These are phyloP conservation scores for Spinellus fusiger DNA, from an alignment of 192 early-diverging fungal genomes.

Conservation along the genomic window DNA sequence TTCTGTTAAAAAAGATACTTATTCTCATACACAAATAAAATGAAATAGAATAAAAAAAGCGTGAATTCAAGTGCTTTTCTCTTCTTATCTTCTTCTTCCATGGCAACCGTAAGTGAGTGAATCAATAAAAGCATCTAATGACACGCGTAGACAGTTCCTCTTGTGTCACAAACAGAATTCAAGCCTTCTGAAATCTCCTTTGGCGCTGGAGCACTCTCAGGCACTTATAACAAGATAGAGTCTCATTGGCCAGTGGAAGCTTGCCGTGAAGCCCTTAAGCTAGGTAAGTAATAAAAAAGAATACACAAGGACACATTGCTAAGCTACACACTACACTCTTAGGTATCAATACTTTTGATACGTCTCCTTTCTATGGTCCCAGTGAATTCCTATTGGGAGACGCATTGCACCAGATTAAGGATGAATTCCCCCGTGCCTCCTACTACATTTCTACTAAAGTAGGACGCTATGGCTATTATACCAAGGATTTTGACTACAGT, in stretches of 20 bases:
- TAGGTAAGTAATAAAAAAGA: slow-evolving; percentile 22
- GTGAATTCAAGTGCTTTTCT: too few species aligned
- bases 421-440: slow-evolving; percentile 52
- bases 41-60: too few species aligned
- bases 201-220: slow-evolving; percentile 48
- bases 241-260: slow-evolving; percentile 39
- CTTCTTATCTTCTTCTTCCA: background rate
- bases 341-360: slow-evolving; percentile 67
- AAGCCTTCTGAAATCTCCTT: slow-evolving; percentile 43
- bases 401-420: slow-evolving; percentile 39
- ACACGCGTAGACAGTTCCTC: background rate
- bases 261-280: slow-evolving; percentile 40
- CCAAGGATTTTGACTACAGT: slow-evolving; percentile 62
- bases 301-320: background rate
- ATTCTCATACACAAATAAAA: too few species aligned
- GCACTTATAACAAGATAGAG: slow-evolving; percentile 42
- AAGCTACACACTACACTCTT: background rate
- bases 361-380: slow-evolving; percentile 67
- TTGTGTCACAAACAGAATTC: slow-evolving; percentile 25
- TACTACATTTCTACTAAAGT: slow-evolving; percentile 69
- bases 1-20: too few species aligned
- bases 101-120: background rate
- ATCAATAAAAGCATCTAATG: background rate
- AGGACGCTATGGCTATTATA: slow-evolving; percentile 64
- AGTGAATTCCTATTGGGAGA: slow-evolving; percentile 62